A percentile compares a stretch with the other conserved stretches of the same genome.
Evolutionary conservation across 306 rosid genomes (phyloP).

Genomic region (Quercus wislizeni): DNA sequence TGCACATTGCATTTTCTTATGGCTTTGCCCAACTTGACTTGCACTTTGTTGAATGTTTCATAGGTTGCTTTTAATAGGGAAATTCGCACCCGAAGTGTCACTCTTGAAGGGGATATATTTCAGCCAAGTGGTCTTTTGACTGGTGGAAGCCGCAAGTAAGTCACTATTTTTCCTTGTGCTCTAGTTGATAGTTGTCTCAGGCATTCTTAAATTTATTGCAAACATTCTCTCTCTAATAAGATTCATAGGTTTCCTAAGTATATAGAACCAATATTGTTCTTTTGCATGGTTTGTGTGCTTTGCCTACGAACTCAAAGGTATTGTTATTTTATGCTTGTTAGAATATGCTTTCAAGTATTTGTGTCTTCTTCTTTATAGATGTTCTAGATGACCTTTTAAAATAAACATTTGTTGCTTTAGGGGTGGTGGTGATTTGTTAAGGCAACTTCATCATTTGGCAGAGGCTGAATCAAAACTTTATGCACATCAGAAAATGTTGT

Average conservation of each 20-base stretch:
- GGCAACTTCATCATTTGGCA: constrained; percentile 75
- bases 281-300: constrained; percentile 7
- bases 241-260: background rate
- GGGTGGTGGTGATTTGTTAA: constrained; percentile 84
- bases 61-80: constrained; percentile 87
- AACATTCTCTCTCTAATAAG: background rate
- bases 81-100: constrained; percentile 76
- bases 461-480: constrained; percentile 71
- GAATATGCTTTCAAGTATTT: constrained; percentile 18
- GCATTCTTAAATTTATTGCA: constrained; percentile 13
- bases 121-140: constrained; percentile 97
- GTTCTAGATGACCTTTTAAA: constrained; percentile 11
- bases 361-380: constrained; percentile 17
- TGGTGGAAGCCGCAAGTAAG: constrained; percentile 97
- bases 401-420: constrained; percentile 42
- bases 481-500: constrained; percentile 60
- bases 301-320: background rate
- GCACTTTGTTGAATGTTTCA: constrained; percentile 27
- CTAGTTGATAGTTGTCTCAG: constrained; percentile 5
- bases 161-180: constrained; percentile 16
- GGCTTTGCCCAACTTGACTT: constrained; percentile 18
- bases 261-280: background rate
- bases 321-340: constrained; percentile 4
- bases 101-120: constrained; percentile 97
- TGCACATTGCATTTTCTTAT: background rate